Percentiles rank a stretch among this genome's conserved stretches.
These are phyloP conservation scores for Coprinopsis marcescibilis DNA, from an alignment of 768 basidiomycete genomes.

Conservation along the genomic window DNA sequence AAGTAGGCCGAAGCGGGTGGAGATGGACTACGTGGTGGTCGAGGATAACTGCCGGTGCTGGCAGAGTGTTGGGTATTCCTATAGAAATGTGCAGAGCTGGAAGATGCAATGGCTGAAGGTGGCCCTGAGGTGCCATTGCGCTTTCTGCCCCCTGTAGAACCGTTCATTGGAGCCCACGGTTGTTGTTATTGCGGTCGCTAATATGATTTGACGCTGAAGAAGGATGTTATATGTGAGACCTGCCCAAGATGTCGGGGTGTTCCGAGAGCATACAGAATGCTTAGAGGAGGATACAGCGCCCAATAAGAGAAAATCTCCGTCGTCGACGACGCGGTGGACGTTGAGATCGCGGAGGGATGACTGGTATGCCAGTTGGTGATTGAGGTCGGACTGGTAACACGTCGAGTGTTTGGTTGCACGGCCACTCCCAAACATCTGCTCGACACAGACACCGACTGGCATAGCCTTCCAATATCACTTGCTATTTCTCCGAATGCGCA, in stretches of 20 bases:
- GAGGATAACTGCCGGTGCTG: constrained; percentile 17
- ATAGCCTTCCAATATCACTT: background rate
- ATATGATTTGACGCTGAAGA: background rate
- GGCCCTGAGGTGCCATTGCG: constrained; percentile 30
- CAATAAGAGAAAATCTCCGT: background rate
- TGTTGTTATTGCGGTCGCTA: too few species aligned
- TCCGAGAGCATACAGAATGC: background rate
- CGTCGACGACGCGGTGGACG: background rate
- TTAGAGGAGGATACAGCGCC: constrained; percentile 3
- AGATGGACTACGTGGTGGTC: constrained; percentile 37
- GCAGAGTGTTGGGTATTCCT: constrained; percentile 21
- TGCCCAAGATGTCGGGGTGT: constrained; percentile 2
- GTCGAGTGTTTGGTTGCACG: constrained; percentile 6
- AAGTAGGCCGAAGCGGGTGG: constrained; percentile 85
- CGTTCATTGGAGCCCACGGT: constrained; percentile 20
- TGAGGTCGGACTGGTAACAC: background rate
- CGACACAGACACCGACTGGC: too few species aligned
- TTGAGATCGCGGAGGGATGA: background rate
- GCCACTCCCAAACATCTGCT: background rate
- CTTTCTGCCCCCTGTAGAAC: constrained; percentile 38
- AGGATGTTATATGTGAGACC: constrained; percentile 4
- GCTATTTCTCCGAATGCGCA: background rate
- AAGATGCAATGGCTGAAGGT: constrained; percentile 26
- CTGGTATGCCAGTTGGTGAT: background rate
- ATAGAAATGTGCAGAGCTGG: constrained; percentile 31